Evolutionary conservation across 2,329 filamentous ascomycete species (phyloP).

Genomic region (Phoma herbarum): DNA sequence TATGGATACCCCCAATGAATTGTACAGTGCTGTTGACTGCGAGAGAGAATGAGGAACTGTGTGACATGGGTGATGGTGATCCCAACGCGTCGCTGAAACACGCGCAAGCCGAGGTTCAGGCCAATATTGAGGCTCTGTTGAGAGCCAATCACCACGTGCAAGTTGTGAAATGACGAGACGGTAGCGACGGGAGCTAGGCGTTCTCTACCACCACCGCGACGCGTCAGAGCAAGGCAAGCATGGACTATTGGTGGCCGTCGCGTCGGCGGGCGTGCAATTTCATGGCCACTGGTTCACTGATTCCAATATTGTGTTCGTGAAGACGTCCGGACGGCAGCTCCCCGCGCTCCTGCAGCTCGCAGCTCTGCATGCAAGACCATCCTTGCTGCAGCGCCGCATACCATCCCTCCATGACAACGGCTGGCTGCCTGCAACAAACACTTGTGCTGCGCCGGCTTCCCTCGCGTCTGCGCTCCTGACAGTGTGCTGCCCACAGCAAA

Average conservation of each 20-base stretch:
- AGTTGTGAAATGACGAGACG: constrained; percentile 20
- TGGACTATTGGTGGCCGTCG: constrained; percentile 5
- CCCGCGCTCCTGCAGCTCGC: constrained; percentile 8
- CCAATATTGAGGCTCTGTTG: constrained; percentile 16
- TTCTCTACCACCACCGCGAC: constrained; percentile 18
- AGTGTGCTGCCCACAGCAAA: background rate
- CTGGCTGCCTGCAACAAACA: constrained; percentile 21
- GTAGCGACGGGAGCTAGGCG: constrained; percentile 19
- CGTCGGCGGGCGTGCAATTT: background rate
- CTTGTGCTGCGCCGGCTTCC: background rate
- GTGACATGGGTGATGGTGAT: background rate
- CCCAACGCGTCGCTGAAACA: background rate
- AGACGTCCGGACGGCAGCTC: background rate
- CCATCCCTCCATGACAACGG: constrained; percentile 31
- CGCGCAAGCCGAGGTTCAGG: constrained; percentile 4
- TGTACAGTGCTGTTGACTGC: constrained; percentile 17
- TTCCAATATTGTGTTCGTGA: constrained; percentile 4
- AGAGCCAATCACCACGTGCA: constrained; percentile 22
- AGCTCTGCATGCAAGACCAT: constrained; percentile 10
- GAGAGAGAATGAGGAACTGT: background rate
- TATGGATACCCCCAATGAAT: constrained; percentile 38
- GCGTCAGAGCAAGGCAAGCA: constrained; percentile 5
- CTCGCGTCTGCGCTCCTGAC: background rate
- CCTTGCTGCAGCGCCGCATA: constrained; percentile 22
- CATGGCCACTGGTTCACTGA: background rate